Percentiles rank a stretch among this genome's conserved stretches.
Conservation (phyloP, 495 filamentous ascomycete genomes). For the Tricharina praecox region DNA sequence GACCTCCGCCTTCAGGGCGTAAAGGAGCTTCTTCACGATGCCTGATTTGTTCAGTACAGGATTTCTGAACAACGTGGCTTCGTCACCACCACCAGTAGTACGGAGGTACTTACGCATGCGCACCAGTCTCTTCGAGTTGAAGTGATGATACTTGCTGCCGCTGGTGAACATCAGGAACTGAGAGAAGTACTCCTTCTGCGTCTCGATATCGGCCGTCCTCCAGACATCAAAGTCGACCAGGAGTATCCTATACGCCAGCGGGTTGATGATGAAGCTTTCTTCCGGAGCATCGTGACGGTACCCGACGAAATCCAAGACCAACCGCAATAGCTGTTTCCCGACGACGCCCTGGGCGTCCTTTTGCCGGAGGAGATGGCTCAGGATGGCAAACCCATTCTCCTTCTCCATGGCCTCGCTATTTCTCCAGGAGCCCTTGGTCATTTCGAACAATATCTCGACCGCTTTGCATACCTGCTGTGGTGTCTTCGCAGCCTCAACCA, state of each 20-base stretch:
- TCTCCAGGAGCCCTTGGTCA: conserved; percentile 76
- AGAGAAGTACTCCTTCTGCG: conserved; percentile 76
- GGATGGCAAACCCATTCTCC: conserved; percentile 83
- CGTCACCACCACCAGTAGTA: too few species aligned
- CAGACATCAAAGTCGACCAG: conserved; percentile 85
- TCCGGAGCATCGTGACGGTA: conserved; percentile 59
- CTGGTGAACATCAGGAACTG: conserved; percentile 75
- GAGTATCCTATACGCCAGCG: conserved; percentile 77
- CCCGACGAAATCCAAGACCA: conserved; percentile 73
- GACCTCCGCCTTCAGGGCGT: conserved; percentile 73
- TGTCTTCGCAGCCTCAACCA: conserved; percentile 60
- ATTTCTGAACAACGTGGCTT: not conserved
- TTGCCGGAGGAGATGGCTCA: conserved; percentile 38
- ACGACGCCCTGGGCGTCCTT: conserved; percentile 20
- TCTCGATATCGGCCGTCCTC: conserved; percentile 53
- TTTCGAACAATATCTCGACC: conserved; percentile 66
- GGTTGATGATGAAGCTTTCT: conserved; percentile 66
- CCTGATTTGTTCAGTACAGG: conserved; percentile 34
- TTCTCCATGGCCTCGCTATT: conserved; percentile 97
- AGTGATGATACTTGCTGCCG: conserved; percentile 74
- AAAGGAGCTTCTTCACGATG: conserved; percentile 73
- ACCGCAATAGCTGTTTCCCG: conserved; percentile 43
- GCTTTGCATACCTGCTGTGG: conserved; percentile 52
- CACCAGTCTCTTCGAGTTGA: conserved; percentile 68
- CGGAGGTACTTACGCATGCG: conserved; percentile 65